Base-by-base conservation (phyloP, 2,329 filamentous ascomycete genomes). In the Penicillium sumatraense region DNA sequence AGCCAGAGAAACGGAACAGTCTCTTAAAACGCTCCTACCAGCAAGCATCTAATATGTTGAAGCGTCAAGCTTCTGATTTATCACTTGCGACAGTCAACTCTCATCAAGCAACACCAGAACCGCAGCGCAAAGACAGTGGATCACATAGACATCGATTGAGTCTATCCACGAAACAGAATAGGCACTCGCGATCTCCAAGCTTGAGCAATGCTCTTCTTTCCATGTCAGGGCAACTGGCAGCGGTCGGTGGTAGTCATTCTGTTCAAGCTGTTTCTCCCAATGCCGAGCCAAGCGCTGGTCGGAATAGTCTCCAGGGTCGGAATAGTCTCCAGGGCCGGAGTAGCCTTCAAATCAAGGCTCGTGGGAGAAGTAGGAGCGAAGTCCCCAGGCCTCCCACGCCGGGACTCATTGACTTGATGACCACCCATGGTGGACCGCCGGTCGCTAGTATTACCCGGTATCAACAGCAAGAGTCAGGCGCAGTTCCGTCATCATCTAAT, bases 331-430 rank as follows among this genome's bases (percentile, higher is more conserved):
- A 41, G n/a, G 38, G 38, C 11, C 18, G 38, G n/a, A 41, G n/a
- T 20, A 41, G 74, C 49, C 74, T 76, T 48, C 71, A 74, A 3
- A 76, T 83, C 40, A 80, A 75, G 55, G 62, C 54, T 38, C 80
- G 83, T 24, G 78, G 70, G 36, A 76, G 85, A 61, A 86, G 83
- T 67, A 80, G 78, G 64, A 87, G 84, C 65, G 85, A 87, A 55
- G 70, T 86, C 6, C 67, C 78, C 16, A 76, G 74, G 61, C 74
- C 64, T 49, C 66, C 67, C 51, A 68, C 68, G 27, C 72, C 75
- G 24, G 80, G 80, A 9, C 68, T 87, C 54, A 73, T 76, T 10
- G 80, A 81, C 49, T 74, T 87, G 31, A 83, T 84, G 77, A 82
- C 79, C 33, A 79, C 75, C 45, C 78, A 83, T 59, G 84, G 84